These are phyloP conservation scores for Lodderomyces theae DNA, from an alignment of 1,139 yeast species.

Conservation along the genomic window DNA sequence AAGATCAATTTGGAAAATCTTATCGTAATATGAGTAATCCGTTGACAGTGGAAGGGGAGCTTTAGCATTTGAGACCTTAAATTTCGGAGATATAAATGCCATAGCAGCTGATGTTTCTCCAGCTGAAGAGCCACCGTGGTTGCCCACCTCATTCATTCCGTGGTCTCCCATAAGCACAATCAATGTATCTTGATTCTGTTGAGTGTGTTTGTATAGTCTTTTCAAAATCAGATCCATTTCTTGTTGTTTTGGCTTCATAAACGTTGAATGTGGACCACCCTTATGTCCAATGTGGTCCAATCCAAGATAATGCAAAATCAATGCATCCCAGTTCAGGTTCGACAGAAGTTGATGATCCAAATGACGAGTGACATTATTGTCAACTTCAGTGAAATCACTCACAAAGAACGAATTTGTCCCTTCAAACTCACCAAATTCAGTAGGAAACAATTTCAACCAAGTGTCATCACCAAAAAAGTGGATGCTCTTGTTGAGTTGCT, in stretches of 20 bases:
- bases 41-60: slow-evolving; percentile 40
- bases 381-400: slow-evolving; percentile 91
- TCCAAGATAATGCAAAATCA: slow-evolving; percentile 88
- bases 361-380: slow-evolving; percentile 88
- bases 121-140: slow-evolving; percentile 91
- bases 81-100: slow-evolving; percentile 62
- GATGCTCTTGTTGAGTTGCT: slow-evolving; percentile 39
- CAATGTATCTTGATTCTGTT: slow-evolving; percentile 49
- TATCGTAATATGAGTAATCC: slow-evolving; percentile 50
- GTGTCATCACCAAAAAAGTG: slow-evolving; percentile 97
- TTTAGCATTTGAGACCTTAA: slow-evolving; percentile 23
- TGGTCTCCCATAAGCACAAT: slow-evolving; percentile 88
- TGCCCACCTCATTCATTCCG: slow-evolving; percentile 92
- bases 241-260: slow-evolving; percentile 75
- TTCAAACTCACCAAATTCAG: slow-evolving; percentile 62
- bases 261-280: slow-evolving; percentile 80
- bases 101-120: slow-evolving; percentile 92
- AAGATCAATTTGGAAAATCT: slow-evolving; percentile 76
- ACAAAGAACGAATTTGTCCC: slow-evolving; percentile 96
- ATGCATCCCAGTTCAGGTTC: slow-evolving; percentile 66
- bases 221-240: slow-evolving; percentile 79
- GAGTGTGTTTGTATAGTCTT: slow-evolving; percentile 46
- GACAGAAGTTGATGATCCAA: slow-evolving; percentile 52
- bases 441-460: slow-evolving; percentile 84
- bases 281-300: slow-evolving; percentile 97